Base-by-base conservation (phyloP, 2,329 filamentous ascomycete genomes). In the Drechslera avenae region DNA sequence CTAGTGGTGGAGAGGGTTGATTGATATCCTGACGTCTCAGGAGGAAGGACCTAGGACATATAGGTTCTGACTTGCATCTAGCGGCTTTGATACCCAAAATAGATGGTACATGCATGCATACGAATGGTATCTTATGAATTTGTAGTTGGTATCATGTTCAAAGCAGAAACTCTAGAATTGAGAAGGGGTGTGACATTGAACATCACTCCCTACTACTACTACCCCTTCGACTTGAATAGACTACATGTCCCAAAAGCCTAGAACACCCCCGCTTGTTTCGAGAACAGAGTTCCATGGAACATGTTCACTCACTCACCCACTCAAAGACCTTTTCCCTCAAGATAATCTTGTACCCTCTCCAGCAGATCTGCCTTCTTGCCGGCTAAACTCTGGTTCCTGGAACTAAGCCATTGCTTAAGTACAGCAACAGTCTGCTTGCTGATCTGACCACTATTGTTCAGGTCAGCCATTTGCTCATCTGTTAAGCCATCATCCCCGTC, bases 391-490 rank as follows among this genome's bases (percentile, higher is more conserved):
- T 64, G 56, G 0, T 62, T 60, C 39, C 69, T 65, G 1, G 59
- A 61, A 36, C 46, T 52, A 19, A 73, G 35, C 43, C 60, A 76
- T 0, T 59, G 61, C 46, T 72, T 76, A 41, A 76, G 41, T 10
- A 62, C 56, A 5, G 63, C 62, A 43, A 76, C 66, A 12, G 63
- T 73, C 37, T 69, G 67, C 60, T 80, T 81, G 35, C 56, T 69
- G 6, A 82, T 62, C 7, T 68, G 71, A 5, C 78, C 74, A 50
- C 75, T 75, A 30, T 77, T 70, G 51, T 75, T 80, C 3, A 74
- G 62, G 4, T 53, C 59, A 21, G 72, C 72, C 76, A 82, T 79
- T 23, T 76, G 71, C 35, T 71, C 68, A 48, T 81, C 78, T 12
- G 64, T 74, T 30, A 76, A 45, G 0, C 62, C 72, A n/a, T 68